These are phyloP conservation scores for Cystobasidiopsis lactophilus DNA, from an alignment of 768 basidiomycete genomes.

Conservation along the genomic window DNA sequence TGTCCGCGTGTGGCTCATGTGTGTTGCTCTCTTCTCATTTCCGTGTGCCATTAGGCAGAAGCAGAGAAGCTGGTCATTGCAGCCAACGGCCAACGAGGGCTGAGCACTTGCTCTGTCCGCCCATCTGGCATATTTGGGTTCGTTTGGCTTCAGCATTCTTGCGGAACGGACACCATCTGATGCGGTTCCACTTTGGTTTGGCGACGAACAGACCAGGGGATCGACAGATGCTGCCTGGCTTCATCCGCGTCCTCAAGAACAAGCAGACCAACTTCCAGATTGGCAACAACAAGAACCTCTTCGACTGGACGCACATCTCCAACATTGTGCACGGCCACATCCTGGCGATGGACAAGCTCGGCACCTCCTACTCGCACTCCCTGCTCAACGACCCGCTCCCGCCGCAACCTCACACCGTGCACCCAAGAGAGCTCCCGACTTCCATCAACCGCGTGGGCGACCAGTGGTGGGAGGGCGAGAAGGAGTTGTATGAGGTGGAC, in stretches of 20 bases:
- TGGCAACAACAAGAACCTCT: constrained; percentile 76
- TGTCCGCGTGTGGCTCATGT: not conserved
- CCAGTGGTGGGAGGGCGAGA: constrained; percentile 8
- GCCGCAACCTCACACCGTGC: constrained; percentile 40
- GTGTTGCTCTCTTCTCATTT: not conserved
- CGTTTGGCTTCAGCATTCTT: no score
- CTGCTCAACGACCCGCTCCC: constrained; percentile 31
- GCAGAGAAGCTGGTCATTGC: constrained; percentile 38
- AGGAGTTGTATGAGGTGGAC: not conserved
- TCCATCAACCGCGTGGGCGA: not conserved
- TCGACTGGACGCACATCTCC: constrained; percentile 90
- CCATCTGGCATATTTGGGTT: constrained; percentile 94
- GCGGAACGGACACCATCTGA: not conserved
- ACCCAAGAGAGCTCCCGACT: constrained; percentile 13
- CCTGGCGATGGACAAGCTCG: constrained; percentile 70
- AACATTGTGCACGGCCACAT: constrained; percentile 88
- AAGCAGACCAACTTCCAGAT: constrained; percentile 81
- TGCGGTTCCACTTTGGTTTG: no score
- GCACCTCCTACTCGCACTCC: constrained; percentile 24
- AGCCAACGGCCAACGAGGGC: constrained; percentile 63
- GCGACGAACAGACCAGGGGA: constrained; percentile 54
- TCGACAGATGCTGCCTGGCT: constrained; percentile 57
- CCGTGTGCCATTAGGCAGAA: not conserved
- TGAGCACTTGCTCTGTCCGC: constrained; percentile 70
- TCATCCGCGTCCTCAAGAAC: constrained; percentile 53